A percentile compares a stretch with the other conserved stretches of the same genome.
phyloP scores from a whole-genome alignment of 306 rosid species.

The Vigna reflexopilosa region DNA sequence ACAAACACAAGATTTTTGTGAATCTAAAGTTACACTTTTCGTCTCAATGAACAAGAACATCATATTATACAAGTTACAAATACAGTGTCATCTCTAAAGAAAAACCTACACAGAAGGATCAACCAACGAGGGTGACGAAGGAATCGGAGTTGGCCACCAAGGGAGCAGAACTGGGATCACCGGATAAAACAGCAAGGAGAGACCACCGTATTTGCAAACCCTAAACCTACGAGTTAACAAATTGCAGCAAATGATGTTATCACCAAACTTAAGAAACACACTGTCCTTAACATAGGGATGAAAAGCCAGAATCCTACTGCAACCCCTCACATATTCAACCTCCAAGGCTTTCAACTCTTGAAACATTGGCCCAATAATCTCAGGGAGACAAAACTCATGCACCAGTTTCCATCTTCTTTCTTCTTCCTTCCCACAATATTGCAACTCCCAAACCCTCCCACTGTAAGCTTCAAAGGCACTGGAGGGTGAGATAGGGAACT shows the following conservation, averaged over 20 bases:
- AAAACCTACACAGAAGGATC: not conserved
- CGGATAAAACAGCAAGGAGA: slow-evolving; percentile 35
- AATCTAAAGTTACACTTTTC: not conserved
- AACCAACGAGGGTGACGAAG: not conserved
- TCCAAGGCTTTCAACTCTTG: not conserved
- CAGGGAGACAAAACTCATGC: slow-evolving; percentile 30
- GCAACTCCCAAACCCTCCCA: slow-evolving; percentile 36
- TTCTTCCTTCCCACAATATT: not conserved
- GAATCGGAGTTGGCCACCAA: slow-evolving; percentile 45
- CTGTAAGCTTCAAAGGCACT: not conserved
- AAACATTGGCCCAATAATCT: not conserved
- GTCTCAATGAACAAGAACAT: not conserved
- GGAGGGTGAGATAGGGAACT: slow-evolving; percentile 14
- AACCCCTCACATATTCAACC: not conserved
- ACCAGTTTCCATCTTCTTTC: slow-evolving; percentile 15
- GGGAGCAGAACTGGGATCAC: slow-evolving; percentile 34
- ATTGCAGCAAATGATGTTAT: slow-evolving; percentile 32
- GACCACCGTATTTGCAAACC: slow-evolving; percentile 24
- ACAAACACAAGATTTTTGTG: not conserved
- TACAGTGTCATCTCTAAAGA: not conserved
- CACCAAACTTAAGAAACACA: slow-evolving; percentile 30
- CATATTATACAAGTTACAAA: not conserved
- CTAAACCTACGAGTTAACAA: slow-evolving; percentile 18
- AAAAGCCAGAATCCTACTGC: slow-evolving; percentile 28
- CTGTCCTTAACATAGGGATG: slow-evolving; percentile 20